Evolutionary conservation across 2,329 filamentous ascomycete species (phyloP).

Genomic region (Bisporella sp.): DNA sequence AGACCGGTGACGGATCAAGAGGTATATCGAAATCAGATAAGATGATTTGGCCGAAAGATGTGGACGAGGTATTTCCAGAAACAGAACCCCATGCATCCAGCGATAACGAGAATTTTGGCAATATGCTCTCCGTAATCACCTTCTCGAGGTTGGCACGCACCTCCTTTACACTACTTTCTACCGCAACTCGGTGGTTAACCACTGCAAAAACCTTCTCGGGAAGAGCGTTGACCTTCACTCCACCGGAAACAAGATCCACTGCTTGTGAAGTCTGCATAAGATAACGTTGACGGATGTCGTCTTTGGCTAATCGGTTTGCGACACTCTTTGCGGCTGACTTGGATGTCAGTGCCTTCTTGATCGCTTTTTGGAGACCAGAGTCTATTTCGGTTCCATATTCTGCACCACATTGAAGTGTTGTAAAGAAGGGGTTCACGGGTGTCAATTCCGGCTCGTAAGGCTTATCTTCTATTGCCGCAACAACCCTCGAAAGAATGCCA

Average conservation of each 20-base stretch:
- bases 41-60: constrained; percentile 29
- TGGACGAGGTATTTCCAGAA: constrained; percentile 13
- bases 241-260: constrained; percentile 45
- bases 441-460: constrained; percentile 44
- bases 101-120: constrained; percentile 25
- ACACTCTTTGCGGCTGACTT: constrained; percentile 14
- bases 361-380: constrained; percentile 11
- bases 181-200: constrained; percentile 46
- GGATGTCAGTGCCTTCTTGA: constrained; percentile 11
- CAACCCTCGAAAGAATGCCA: constrained; percentile 59
- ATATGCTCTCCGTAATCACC: constrained; percentile 40
- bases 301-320: constrained; percentile 10
- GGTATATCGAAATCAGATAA: constrained; percentile 24
- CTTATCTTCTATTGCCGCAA: constrained; percentile 53
- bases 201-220: constrained; percentile 45
- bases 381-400: constrained; percentile 12
- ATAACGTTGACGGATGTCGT: constrained; percentile 32
- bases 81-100: constrained; percentile 38
- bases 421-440: constrained; percentile 13
- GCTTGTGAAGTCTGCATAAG: constrained; percentile 51
- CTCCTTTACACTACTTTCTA: constrained; percentile 11
- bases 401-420: constrained; percentile 15
- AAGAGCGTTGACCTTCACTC: constrained; percentile 51
- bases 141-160: constrained; percentile 34
- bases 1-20: constrained; percentile 30